Evolutionary conservation across 768 basidiomycete species (phyloP), one percentile per base, ranked within the genome.

Genomic region (Trichaptum fuscoviolaceum): DNA sequence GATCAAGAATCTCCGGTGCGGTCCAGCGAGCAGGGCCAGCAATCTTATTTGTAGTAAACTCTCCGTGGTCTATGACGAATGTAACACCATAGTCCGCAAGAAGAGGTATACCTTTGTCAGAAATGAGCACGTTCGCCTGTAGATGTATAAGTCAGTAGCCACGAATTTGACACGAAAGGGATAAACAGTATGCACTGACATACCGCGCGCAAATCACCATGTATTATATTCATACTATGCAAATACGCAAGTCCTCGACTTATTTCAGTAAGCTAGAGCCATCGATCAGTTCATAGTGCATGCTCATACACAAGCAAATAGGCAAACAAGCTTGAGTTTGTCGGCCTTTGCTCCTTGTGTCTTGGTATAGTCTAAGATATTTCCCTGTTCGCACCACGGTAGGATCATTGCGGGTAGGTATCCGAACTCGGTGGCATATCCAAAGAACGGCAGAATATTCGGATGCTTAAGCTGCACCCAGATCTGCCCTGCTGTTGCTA

Each of bases 371-470:
- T 69, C 30, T 2, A 71, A 64, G 23, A 77, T 70, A 63, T 71
- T 75, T 0, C 75, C 74, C 4, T 71, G 64, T 17, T 62, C 20
- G 57, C 71, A 74, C 58, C 67, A 75, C 1, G 69, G 66, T 27
- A 74, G 68, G 17, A 77, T 69, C 15, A 77, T 63, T 3, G 71
- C 74, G 10, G 74, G 75, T 65, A 75, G 69, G 34, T 67, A 67
- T 2, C 70, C 71, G 2, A 67, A 66, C 7, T 68, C 62, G 34
- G 66, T 67, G 2, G 68, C 63, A 20, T 74, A 30, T 0, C 70
- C 71, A 61, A 69, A 71, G 20, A 76, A 71, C 20, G 23, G 62
- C 17, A 67, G 64, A n/a, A 77, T 66, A 58, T 77, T 72, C 5
- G 65, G 63, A 63, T 76, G 71, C 0, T 69, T 15, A 3, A 76